phyloP scores from a whole-genome alignment of 2,329 filamentous ascomycete species.

The Fulvia fulva region DNA sequence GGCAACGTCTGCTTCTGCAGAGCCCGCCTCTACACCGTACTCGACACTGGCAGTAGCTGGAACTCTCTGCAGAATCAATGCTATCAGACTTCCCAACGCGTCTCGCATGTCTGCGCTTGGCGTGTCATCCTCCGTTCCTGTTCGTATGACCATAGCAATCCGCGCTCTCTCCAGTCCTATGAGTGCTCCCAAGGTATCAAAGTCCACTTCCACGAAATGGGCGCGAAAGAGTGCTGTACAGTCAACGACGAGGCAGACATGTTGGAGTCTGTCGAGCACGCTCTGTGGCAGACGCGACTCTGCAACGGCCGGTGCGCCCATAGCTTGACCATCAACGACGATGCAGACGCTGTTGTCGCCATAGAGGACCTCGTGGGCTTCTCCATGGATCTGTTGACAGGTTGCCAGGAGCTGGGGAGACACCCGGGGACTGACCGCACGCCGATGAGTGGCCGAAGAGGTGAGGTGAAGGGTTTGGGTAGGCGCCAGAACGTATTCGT shows the following conservation, averaged over 20 bases:
- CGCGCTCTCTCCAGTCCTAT: slow-evolving; percentile 1
- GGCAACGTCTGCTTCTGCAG: neutral
- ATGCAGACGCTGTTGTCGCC: slow-evolving; percentile 41
- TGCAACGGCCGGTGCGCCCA: slow-evolving; percentile 24
- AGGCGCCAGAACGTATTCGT: slow-evolving; percentile 23
- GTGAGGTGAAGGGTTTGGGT: slow-evolving; percentile 19
- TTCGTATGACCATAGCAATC: neutral
- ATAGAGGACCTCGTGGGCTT: slow-evolving; percentile 43
- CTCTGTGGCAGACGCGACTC: slow-evolving; percentile 21
- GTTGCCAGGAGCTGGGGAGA: slow-evolving; percentile 39
- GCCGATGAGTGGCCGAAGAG: slow-evolving; percentile 15
- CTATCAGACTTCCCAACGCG: neutral
- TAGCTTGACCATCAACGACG: slow-evolving; percentile 25
- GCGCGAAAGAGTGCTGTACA: slow-evolving; percentile 20
- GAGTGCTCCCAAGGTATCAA: slow-evolving; percentile 14
- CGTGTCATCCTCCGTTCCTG: neutral
- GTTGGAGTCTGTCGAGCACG: slow-evolving; percentile 19
- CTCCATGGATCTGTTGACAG: slow-evolving; percentile 37
- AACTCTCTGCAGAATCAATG: neutral
- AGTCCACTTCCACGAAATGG: slow-evolving; percentile 24
- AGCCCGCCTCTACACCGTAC: neutral
- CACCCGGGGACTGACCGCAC: slow-evolving; percentile 26
- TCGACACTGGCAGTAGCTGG: neutral
- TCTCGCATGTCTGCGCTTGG: neutral
- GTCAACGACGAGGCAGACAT: slow-evolving; percentile 26